Evolutionary conservation across 768 basidiomycete genomes (phyloP), one percentile per base, ranked within the genome.

Genomic region (Lactarius indigo): DNA sequence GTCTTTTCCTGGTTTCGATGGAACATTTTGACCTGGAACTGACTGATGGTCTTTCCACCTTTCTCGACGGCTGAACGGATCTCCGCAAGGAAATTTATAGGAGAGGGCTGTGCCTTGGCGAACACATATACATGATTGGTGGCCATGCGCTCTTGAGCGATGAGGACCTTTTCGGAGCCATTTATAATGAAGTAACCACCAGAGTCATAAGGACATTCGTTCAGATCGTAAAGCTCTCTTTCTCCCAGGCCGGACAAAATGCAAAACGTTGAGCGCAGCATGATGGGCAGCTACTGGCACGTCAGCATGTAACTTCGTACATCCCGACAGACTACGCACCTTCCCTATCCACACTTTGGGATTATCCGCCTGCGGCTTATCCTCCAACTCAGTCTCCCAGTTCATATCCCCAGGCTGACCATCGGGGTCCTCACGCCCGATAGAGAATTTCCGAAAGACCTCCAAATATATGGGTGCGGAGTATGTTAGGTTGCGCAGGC

Each of bases 171-270:
- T 76, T 99, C 97, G 2, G 97, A 98, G 15, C 97, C 97, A 72
- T 98, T 98, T 80, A 99, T 98, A 75, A 99, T 94, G 77, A 99
- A 99, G 76, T 99, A 99, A 58, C 97, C 97, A 76, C 97, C 97
- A 44, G 95, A 94, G 78, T 99, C 97, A 74, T 96, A 96, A 6
- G 96, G 96, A 75, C 97, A 99, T 79, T 99, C 97, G 74, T 97
- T 98, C 71, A 98, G 79, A 73, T 95, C 92, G 76, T 88, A 93
- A 57, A 96, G 80, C 69, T 93, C 91, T 69, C 86, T 84, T 58
- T 96, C 92, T 70, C 84, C 83, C 39, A 98, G 78, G 23, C 81
- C 87, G 72, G 89, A 84, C 39, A 98, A 86, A 65, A 96, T 92
- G 78, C 97, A 99, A 81, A 96, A 98, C 10, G 90, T 90, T 5